Evolutionary conservation across 768 basidiomycete species (phyloP).

Genomic region (Kwoniella botswanensis): DNA sequence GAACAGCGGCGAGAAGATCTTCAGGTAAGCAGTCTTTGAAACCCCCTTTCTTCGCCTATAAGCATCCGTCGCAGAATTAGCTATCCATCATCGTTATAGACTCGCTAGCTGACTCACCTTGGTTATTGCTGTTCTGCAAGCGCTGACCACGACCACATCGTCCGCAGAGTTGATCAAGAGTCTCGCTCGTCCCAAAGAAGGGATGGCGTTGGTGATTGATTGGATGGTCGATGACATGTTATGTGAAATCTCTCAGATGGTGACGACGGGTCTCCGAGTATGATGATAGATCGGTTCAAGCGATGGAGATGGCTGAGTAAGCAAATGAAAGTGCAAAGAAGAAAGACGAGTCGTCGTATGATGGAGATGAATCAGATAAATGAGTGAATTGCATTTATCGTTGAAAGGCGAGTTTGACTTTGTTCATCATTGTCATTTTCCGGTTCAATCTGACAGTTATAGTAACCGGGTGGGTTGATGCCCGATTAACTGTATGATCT

Average conservation of each 20-base stretch:
- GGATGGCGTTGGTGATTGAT: conserved; percentile 51
- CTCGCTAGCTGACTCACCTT: conserved; percentile 65
- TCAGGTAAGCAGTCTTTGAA: conserved; percentile 87
- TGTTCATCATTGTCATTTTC: background rate
- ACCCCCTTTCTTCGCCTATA: conserved; percentile 77
- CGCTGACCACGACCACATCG: conserved; percentile 88
- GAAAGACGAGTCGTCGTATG: background rate
- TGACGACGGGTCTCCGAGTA: background rate
- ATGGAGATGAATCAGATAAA: background rate
- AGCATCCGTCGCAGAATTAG: background rate
- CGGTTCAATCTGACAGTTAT: background rate
- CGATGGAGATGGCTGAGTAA: background rate
- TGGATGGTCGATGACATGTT: conserved; percentile 54
- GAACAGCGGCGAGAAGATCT: conserved; percentile 78
- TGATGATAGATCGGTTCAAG: background rate
- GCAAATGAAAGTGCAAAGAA: background rate
- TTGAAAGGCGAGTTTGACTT: background rate
- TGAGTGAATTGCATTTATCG: background rate
- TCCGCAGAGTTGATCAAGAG: conserved; percentile 75
- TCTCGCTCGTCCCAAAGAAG: conserved; percentile 60
- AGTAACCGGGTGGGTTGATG: background rate
- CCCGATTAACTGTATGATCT: background rate
- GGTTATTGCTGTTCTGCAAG: conserved; percentile 87
- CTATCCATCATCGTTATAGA: background rate
- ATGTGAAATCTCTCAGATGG: background rate